Evolutionary conservation across 1,139 yeast species (phyloP).

Genomic region (Citeromyces siamensis): DNA sequence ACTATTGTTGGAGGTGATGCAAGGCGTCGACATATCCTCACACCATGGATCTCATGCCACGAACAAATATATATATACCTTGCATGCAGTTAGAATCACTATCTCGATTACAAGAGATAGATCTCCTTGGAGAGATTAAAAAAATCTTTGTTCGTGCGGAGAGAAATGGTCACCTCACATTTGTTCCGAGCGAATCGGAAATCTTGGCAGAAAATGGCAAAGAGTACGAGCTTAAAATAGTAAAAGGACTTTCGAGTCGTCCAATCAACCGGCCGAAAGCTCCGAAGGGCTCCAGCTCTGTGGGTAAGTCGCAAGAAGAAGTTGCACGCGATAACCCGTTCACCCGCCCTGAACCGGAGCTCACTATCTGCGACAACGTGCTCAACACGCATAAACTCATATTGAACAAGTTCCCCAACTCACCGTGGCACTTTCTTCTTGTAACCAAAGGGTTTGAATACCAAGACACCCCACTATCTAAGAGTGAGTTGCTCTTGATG

Average conservation of each 20-base stretch:
- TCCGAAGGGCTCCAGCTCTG: constrained; percentile 12
- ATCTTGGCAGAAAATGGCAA: constrained; percentile 11
- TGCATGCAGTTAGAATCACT: constrained; percentile 3
- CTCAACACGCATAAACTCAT: constrained; percentile 52
- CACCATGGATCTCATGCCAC: no score
- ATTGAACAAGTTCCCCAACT: constrained; percentile 78
- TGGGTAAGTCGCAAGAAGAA: constrained; percentile 8
- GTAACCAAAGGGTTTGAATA: constrained; percentile 63
- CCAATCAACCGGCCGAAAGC: constrained; percentile 19
- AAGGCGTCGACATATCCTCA: no score
- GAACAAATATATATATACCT: no score
- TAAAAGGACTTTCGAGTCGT: constrained; percentile 16
- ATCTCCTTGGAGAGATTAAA: constrained; percentile 5
- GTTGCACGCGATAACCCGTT: constrained; percentile 49
- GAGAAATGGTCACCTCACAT: constrained; percentile 6
- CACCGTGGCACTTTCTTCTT: constrained; percentile 64
- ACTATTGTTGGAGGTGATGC: no score
- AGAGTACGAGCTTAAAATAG: constrained; percentile 16
- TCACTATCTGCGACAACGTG: constrained; percentile 45
- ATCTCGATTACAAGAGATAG: constrained; percentile 4
- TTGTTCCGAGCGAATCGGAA: constrained; percentile 10
- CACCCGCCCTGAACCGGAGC: constrained; percentile 63
- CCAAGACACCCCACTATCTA: constrained; percentile 62
- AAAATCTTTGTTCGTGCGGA: constrained; percentile 6
- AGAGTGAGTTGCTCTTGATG: constrained; percentile 50